phyloP scores from a whole-genome alignment of 306 rosid species.

The Glycine soja region DNA sequence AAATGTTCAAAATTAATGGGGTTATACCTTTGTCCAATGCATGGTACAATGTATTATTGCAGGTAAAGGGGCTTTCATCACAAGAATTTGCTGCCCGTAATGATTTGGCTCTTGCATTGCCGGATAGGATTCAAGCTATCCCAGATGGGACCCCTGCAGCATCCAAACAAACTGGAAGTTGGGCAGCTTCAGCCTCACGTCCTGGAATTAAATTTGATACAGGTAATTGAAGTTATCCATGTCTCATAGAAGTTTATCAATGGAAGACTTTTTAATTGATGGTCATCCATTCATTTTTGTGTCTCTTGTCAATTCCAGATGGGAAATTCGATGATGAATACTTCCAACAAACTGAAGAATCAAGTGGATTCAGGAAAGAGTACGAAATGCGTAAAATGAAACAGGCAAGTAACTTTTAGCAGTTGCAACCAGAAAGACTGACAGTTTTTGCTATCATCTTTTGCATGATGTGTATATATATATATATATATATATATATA shows the following conservation, averaged over 20 bases:
- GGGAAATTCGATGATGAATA: slow-evolving; percentile 82
- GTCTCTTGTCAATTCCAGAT: slow-evolving; percentile 58
- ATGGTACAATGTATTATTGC: slow-evolving; percentile 36
- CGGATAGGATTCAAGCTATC: slow-evolving; percentile 92
- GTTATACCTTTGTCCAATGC: slow-evolving; percentile 4
- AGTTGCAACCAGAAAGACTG: background rate
- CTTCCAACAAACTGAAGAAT: slow-evolving; percentile 81
- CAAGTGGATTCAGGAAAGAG: slow-evolving; percentile 87
- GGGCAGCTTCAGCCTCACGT: slow-evolving; percentile 88
- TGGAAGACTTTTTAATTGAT: slow-evolving; percentile 15
- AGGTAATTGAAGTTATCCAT: slow-evolving; percentile 53
- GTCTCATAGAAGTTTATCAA: background rate
- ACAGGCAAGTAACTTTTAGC: slow-evolving; percentile 65
- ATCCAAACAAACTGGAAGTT: slow-evolving; percentile 78
- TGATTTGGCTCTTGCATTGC: slow-evolving; percentile 96
- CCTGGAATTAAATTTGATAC: slow-evolving; percentile 91
- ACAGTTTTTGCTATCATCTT: slow-evolving; percentile 7
- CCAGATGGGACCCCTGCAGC: slow-evolving; percentile 89
- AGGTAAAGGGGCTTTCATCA: slow-evolving; percentile 89
- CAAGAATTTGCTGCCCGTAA: slow-evolving; percentile 97
- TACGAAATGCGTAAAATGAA: slow-evolving; percentile 86
- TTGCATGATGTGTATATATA: background rate
- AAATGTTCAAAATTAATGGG: slow-evolving; percentile 3
- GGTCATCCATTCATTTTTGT: slow-evolving; percentile 23
- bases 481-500: too few species aligned